A percentile compares a stretch with the other conserved stretches of the same genome.
These are phyloP conservation scores for Coccinonectria pachysandricola DNA, from an alignment of 2,329 filamentous ascomycete genomes.

Conservation along the genomic window DNA sequence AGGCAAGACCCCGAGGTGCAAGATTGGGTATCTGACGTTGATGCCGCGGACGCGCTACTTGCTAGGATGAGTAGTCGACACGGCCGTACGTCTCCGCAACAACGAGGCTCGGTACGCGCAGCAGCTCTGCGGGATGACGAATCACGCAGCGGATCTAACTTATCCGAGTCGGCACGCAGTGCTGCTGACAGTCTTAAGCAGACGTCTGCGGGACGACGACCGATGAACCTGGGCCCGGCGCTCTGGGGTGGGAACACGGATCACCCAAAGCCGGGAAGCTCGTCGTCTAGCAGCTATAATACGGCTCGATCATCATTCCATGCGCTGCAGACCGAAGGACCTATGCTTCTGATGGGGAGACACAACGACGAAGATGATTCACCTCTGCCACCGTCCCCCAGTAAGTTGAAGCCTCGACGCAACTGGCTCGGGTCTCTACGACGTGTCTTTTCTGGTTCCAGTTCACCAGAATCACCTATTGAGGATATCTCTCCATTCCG, in stretches of 20 bases:
- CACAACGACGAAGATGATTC: conserved; percentile 25
- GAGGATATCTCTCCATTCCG: conserved; percentile 21
- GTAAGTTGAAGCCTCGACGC: conserved; percentile 44
- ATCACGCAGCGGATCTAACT: conserved; percentile 43
- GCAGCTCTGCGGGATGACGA: conserved; percentile 33
- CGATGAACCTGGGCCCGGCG: conserved; percentile 22
- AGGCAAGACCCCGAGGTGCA: conserved; percentile 42
- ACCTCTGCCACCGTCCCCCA: conserved; percentile 40
- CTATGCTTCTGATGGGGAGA: conserved; percentile 32
- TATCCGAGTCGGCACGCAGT: conserved; percentile 44
- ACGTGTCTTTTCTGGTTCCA: conserved; percentile 46
- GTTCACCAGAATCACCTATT: conserved; percentile 15
- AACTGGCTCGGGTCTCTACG: conserved; percentile 61
- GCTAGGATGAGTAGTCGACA: conserved; percentile 30
- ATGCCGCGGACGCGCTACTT: conserved; percentile 43
- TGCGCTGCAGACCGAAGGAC: conserved; percentile 42
- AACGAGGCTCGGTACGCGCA: conserved; percentile 27
- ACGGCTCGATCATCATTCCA: conserved; percentile 45
- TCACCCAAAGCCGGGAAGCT: conserved; percentile 28
- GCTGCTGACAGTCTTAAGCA: conserved; percentile 30
- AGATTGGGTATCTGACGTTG: conserved; percentile 47
- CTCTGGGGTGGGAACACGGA: conserved; percentile 18
- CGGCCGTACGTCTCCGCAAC: conserved; percentile 29
- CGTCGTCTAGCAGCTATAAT: conserved; percentile 37
- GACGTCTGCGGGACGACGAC: conserved; percentile 23